A percentile compares a stretch with the other conserved stretches of the same genome.
phyloP scores from a whole-genome alignment of 306 rosid species.

The Trifolium pratense region DNA sequence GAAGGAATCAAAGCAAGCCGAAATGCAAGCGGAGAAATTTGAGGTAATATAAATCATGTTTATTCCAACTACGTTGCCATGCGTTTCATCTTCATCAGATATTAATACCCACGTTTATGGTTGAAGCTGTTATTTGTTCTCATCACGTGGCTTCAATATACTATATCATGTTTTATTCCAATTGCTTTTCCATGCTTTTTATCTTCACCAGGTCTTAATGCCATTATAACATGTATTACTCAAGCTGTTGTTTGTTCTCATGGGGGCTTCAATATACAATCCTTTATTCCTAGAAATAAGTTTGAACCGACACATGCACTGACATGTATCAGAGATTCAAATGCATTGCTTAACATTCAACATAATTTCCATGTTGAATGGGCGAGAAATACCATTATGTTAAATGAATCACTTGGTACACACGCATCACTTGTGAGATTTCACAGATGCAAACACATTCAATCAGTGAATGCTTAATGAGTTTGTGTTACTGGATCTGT shows the following conservation, averaged over 20 bases:
- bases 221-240: slow-evolving; percentile 9
- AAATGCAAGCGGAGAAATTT: slow-evolving; percentile 59
- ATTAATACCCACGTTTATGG: background rate
- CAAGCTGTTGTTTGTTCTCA: slow-evolving; percentile 6
- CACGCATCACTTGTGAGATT: slow-evolving; percentile 35
- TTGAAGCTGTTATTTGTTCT: background rate
- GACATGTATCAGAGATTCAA: slow-evolving; percentile 15
- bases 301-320: background rate
- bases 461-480: slow-evolving; percentile 44
- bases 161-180: slow-evolving; percentile 32
- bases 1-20: slow-evolving; percentile 69
- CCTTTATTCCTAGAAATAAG: slow-evolving; percentile 7
- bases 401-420: slow-evolving; percentile 34
- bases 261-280: slow-evolving; percentile 11
- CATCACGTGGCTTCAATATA: slow-evolving; percentile 36
- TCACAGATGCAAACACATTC: slow-evolving; percentile 43
- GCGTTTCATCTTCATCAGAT: slow-evolving; percentile 6
- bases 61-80: slow-evolving; percentile 17
- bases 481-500: slow-evolving; percentile 48
- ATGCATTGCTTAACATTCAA: slow-evolving; percentile 2
- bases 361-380: slow-evolving; percentile 33
- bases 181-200: slow-evolving; percentile 17
- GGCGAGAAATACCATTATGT: background rate
- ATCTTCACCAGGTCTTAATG: slow-evolving; percentile 15
- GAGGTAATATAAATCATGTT: slow-evolving; percentile 69